Evolutionary conservation across 257 asterid species (phyloP), one percentile per base, ranked within the genome.

Genomic region (Linderniella brevidens): DNA sequence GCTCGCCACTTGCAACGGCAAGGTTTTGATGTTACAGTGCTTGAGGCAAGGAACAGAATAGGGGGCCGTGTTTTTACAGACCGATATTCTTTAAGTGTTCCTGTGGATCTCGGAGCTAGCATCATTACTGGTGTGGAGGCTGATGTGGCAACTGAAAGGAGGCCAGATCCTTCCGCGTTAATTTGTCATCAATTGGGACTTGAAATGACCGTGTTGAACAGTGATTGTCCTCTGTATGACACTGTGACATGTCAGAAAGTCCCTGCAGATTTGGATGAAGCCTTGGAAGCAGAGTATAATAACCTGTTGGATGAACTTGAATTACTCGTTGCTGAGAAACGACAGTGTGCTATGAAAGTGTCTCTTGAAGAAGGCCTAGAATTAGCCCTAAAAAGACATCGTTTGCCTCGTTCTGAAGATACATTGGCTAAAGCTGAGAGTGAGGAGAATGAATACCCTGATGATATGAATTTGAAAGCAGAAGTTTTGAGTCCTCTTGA

Each of bases 81-180:
- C 51, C 83, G 48, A 53, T 65, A 86, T 15, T 78, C 98, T 53
- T 78, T 85, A 45, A 81, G 94, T 63, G 99, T 90, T 56, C 99
- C 99, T 0, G 99, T 85, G 58, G 99, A 90, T 70, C 96, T 90
- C 66, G 99, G 99, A 55, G 99, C 99, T 64, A 90, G 99, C 67
- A 90, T 90, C 75, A 90, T 90, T 67, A 90, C 99, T 25, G 99
- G 96, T 47, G 82, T 85, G 36, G 99, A 90, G 73, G 99, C 96
- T 51, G 99, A 90, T 61, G 93, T 90, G 57, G 93, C 82, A 50
- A 73, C 96, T 56, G 99, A 90, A 68, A 81, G 99, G 59, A 79
- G 96, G 65, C 93, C 96, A 2, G 99, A 90, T 75, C 99, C 99
- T 54, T 90, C 99, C 62, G 73, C 99, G 14, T 53, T 90, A 65